Evolutionary conservation across 2,329 filamentous ascomycete species (phyloP).

Genomic region (Cladosporium sphaerospermum): DNA sequence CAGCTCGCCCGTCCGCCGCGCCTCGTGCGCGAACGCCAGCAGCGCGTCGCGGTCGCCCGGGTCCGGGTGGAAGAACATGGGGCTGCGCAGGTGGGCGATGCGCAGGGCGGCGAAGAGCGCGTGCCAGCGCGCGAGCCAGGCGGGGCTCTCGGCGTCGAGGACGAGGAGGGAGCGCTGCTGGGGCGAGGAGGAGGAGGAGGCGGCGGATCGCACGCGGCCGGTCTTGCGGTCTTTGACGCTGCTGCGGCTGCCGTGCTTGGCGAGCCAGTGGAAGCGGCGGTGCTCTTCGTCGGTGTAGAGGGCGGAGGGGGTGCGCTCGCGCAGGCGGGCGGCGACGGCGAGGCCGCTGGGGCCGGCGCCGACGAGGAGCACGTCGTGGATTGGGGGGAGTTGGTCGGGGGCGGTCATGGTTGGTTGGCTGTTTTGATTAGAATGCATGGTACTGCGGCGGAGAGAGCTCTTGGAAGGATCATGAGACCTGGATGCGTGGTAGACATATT

Average conservation of each 20-base stretch:
- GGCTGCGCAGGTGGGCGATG: constrained; percentile 67
- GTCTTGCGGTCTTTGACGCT: constrained; percentile 49
- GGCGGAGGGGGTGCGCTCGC: constrained; percentile 67
- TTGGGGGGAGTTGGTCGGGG: constrained; percentile 16
- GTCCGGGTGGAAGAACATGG: constrained; percentile 79
- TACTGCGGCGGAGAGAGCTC: not conserved
- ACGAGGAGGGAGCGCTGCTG: constrained; percentile 49
- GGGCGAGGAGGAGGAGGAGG: constrained; percentile 8
- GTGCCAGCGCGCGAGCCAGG: constrained; percentile 69
- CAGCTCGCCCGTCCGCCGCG: constrained; percentile 55
- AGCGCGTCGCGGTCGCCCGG: constrained; percentile 68
- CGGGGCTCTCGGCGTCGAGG: constrained; percentile 56
- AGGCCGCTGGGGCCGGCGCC: constrained; percentile 72
- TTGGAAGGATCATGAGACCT: not conserved
- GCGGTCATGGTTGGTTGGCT: not conserved
- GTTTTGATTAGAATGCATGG: not conserved
- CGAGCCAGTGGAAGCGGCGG: constrained; percentile 72
- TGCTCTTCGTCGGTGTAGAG: constrained; percentile 81
- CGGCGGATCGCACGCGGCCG: constrained; percentile 34
- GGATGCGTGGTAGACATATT: not conserved
- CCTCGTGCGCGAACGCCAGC: constrained; percentile 60
- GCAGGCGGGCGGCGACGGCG: constrained; percentile 64
- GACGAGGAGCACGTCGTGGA: constrained; percentile 64
- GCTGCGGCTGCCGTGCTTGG: constrained; percentile 56
- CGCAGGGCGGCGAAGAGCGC: constrained; percentile 60